Percentiles rank a stretch among this genome's conserved stretches.
phyloP scores from a whole-genome alignment of 768 basidiomycete species.

The Tricholoma furcatifolium region DNA sequence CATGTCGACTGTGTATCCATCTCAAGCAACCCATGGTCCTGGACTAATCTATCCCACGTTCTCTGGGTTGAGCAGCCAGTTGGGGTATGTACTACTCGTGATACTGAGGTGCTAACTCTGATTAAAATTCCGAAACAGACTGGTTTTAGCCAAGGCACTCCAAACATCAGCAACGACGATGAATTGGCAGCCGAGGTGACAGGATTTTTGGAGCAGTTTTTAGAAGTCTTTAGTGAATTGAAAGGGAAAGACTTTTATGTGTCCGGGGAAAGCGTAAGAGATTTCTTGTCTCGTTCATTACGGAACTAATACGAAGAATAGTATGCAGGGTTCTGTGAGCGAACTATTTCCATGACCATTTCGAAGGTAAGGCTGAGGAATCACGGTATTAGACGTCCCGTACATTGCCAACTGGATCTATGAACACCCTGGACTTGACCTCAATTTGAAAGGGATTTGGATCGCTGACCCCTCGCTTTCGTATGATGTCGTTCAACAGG shows the following conservation, averaged over 20 bases:
- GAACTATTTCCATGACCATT: not conserved
- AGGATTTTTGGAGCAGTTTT: conserved; percentile 63
- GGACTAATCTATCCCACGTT: conserved; percentile 69
- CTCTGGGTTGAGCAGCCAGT: conserved; percentile 75
- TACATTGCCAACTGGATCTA: conserved; percentile 75
- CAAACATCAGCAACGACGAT: conserved; percentile 59
- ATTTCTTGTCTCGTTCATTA: not conserved
- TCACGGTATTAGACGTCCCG: conserved; percentile 31
- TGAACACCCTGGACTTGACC: conserved; percentile 56
- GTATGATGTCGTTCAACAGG: conserved; percentile 53
- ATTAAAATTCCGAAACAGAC: conserved; percentile 32
- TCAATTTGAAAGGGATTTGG: conserved; percentile 60
- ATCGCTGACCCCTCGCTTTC: conserved; percentile 50
- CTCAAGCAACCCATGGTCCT: conserved; percentile 56
- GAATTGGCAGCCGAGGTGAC: conserved; percentile 50
- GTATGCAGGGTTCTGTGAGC: conserved; percentile 71
- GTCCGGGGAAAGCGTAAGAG: conserved; percentile 64
- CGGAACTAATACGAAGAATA: conserved; percentile 22
- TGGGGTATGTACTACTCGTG: conserved; percentile 34
- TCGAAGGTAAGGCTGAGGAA: not conserved
- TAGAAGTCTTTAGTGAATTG: conserved; percentile 62
- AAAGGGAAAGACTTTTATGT: conserved; percentile 68
- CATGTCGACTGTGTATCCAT: not conserved
- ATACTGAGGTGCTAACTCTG: no score
- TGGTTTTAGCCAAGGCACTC: conserved; percentile 66